Evolutionary conservation across 768 basidiomycete genomes (phyloP).

Genomic region (Podaxis carcinomalis): DNA sequence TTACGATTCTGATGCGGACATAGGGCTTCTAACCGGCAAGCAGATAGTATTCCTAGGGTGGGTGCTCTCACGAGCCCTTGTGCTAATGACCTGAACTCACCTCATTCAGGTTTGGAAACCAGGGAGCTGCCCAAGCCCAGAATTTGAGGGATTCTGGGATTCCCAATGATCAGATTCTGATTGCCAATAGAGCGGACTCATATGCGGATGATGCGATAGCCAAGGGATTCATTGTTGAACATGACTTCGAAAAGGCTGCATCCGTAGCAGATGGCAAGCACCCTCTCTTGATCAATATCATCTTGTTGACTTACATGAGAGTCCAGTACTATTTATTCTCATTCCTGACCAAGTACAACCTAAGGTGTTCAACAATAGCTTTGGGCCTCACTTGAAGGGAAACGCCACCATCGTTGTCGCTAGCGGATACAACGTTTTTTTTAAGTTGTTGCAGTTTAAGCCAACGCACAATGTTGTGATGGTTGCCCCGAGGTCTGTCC

Average conservation of each 20-base stretch:
- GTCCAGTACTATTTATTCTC: constrained; percentile 52
- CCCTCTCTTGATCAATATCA: background rate
- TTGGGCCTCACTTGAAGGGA: constrained; percentile 47
- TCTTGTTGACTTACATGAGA: background rate
- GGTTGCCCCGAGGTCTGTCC: constrained; percentile 55
- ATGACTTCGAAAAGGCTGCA: constrained; percentile 53
- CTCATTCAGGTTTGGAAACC: constrained; percentile 53
- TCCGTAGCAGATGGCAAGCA: constrained; percentile 47
- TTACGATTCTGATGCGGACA: constrained; percentile 60
- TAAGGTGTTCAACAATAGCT: constrained; percentile 51
- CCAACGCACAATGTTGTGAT: constrained; percentile 56
- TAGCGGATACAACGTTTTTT: constrained; percentile 65
- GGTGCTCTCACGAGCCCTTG: constrained; percentile 3
- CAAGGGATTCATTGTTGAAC: constrained; percentile 54
- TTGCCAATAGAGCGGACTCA: constrained; percentile 53
- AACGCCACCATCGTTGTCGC: constrained; percentile 51
- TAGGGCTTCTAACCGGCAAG: constrained; percentile 40
- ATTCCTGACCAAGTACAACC: constrained; percentile 66
- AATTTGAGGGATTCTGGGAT: constrained; percentile 62
- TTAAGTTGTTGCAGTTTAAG: constrained; percentile 50
- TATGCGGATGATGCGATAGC: constrained; percentile 55
- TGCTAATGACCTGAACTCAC: background rate
- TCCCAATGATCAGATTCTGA: constrained; percentile 53
- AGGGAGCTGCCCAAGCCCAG: constrained; percentile 64
- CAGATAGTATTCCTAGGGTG: constrained; percentile 61